These are phyloP conservation scores for Colletotrichum camelliae DNA, from an alignment of 2,329 filamentous ascomycete species.

Conservation along the genomic window DNA sequence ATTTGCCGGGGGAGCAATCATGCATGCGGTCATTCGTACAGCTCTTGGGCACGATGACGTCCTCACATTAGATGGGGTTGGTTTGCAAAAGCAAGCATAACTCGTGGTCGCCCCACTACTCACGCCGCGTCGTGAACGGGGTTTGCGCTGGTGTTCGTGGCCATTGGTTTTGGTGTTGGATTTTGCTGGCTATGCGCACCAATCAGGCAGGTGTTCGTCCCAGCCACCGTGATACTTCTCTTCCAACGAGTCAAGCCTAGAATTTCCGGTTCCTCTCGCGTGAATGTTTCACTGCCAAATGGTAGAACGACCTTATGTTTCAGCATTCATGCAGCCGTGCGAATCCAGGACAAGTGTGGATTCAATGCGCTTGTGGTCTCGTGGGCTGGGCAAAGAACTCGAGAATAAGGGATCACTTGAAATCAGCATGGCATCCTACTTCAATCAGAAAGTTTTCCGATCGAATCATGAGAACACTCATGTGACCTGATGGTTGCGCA, in stretches of 20 bases:
- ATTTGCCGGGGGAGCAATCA: neutral
- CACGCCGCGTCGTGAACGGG: neutral
- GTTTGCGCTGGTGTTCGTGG: neutral
- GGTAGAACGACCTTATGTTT: neutral
- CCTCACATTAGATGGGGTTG: neutral
- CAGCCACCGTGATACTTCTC: neutral
- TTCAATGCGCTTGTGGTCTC: neutral
- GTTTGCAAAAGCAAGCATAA: neutral
- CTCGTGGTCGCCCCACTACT: neutral
- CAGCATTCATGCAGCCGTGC: neutral
- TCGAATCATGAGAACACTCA: neutral
- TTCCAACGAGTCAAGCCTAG: neutral
- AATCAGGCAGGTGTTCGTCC: neutral
- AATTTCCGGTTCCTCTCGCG: neutral
- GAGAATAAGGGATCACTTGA: neutral
- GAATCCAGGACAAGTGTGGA: neutral
- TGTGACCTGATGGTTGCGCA: neutral
- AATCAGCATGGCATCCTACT: neutral
- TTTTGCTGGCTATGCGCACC: neutral
- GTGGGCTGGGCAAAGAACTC: neutral
- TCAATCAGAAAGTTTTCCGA: neutral
- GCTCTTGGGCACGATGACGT: constrained; percentile 2
- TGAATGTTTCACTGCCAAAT: neutral
- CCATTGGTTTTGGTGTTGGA: neutral
- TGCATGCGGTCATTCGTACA: neutral